phyloP scores from a whole-genome alignment of 371 early-diverging fungal species.

The Nematocida parisii region DNA sequence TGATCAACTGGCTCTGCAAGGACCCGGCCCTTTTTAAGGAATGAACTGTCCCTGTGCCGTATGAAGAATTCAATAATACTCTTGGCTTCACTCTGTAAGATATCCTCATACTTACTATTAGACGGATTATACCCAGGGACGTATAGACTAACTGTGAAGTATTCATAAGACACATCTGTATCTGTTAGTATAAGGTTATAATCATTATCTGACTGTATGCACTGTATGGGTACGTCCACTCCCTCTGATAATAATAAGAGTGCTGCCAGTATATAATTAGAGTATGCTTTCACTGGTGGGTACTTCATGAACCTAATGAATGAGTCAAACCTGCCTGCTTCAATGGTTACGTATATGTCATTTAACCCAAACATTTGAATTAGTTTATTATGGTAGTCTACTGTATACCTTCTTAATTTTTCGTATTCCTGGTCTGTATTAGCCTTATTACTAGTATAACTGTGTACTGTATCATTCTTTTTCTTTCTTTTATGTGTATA shows the following conservation, averaged over 20 bases:
- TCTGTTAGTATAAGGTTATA: background rate
- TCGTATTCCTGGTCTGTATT: background rate
- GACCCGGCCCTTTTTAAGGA: background rate
- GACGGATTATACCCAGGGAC: background rate
- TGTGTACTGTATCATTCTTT: no score
- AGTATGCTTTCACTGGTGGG: background rate
- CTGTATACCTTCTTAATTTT: background rate
- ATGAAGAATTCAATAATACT: conserved; percentile 1
- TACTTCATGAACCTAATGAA: background rate
- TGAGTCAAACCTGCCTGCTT: background rate
- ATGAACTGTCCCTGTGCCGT: background rate
- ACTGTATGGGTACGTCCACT: background rate
- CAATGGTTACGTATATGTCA: background rate
- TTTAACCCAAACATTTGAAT: background rate
- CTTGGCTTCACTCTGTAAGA: background rate
- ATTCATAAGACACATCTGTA: background rate
- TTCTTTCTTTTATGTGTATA: no score
- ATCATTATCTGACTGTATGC: background rate
- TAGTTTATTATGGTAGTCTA: background rate
- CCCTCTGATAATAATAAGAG: background rate
- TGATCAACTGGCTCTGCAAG: background rate
- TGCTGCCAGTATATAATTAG: background rate
- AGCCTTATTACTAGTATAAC: no score
- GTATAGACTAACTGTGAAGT: background rate
- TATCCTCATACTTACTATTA: background rate